phyloP scores from a whole-genome alignment of 139 green algal species.

The Chlorella sp. region DNA sequence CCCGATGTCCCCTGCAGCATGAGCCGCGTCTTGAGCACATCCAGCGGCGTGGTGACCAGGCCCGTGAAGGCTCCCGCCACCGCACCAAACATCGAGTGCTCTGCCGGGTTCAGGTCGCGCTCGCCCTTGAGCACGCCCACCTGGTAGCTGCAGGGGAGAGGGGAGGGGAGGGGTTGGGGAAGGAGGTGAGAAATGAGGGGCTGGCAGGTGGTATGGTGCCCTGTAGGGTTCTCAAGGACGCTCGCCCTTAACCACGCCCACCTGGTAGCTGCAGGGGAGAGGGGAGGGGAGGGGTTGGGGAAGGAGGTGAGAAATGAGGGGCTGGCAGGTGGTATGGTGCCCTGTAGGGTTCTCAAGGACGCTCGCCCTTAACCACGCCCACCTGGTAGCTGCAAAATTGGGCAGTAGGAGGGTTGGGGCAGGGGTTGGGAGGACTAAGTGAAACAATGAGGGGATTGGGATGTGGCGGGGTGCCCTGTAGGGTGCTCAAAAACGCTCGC shows the following conservation, averaged over 20 bases:
- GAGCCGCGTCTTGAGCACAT: constrained; percentile 94
- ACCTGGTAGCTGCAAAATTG: too few species aligned
- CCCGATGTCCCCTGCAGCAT: constrained; percentile 82
- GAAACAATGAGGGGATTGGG: neutral
- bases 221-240: too few species aligned
- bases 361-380: too few species aligned
- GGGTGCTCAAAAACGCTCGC: too few species aligned
- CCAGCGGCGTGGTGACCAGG: constrained; percentile 89
- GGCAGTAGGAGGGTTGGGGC: too few species aligned
- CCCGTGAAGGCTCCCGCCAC: constrained; percentile 85
- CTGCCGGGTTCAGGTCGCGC: constrained; percentile 69
- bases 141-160: constrained; percentile 36
- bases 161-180: neutral
- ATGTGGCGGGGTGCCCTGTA: too few species aligned
- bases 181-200: neutral
- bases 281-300: too few species aligned
- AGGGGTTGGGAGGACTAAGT: neutral
- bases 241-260: too few species aligned
- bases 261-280: too few species aligned
- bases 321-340: too few species aligned
- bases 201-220: too few species aligned
- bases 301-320: neutral
- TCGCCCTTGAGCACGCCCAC: constrained; percentile 24
- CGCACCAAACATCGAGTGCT: constrained; percentile 79
- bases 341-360: too few species aligned